phyloP scores from a whole-genome alignment of 768 basidiomycete species.

The Mrakia frigida region DNA sequence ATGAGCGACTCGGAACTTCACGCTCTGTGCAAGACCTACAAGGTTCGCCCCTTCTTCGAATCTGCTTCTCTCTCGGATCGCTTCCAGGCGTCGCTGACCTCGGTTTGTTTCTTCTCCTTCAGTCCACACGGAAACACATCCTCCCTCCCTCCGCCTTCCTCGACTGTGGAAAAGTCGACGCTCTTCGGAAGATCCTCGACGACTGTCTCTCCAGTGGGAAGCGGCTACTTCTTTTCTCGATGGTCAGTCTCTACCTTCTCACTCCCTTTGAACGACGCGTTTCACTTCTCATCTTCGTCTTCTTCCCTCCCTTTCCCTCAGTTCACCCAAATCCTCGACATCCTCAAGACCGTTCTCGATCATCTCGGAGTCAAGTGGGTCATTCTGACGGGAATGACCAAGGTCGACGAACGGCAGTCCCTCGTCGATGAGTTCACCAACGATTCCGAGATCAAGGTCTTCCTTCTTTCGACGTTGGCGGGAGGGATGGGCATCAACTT shows the following conservation, averaged over 20 bases:
- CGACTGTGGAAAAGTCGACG: constrained; percentile 73
- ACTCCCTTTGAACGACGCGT: background rate
- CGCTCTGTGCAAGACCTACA: constrained; percentile 75
- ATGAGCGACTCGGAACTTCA: constrained; percentile 98
- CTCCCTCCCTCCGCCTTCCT: constrained; percentile 25
- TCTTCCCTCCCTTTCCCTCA: constrained; percentile 41
- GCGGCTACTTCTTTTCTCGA: constrained; percentile 88
- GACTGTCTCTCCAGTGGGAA: constrained; percentile 63
- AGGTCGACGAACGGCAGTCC: constrained; percentile 86
- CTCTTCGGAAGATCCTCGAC: constrained; percentile 64
- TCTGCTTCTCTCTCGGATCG: background rate
- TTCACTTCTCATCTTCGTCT: background rate
- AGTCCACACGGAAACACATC: constrained; percentile 24
- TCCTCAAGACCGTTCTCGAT: constrained; percentile 75
- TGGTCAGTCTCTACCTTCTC: constrained; percentile 52
- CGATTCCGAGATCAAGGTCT: constrained; percentile 77
- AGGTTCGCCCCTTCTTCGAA: constrained; percentile 57
- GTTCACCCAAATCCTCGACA: constrained; percentile 96
- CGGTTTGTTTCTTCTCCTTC: background rate
- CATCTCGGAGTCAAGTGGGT: constrained; percentile 67
- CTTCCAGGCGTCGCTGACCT: constrained; percentile 34
- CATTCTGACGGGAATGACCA: constrained; percentile 83
- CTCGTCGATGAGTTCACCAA: constrained; percentile 94
- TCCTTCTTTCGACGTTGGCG: constrained; percentile 85
- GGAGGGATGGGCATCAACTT: constrained; percentile 73